A percentile compares a stretch with the other conserved stretches of the same genome.
phyloP scores from a whole-genome alignment of 2,329 filamentous ascomycete genomes.

The Phaeophleospora eucalypticola region DNA sequence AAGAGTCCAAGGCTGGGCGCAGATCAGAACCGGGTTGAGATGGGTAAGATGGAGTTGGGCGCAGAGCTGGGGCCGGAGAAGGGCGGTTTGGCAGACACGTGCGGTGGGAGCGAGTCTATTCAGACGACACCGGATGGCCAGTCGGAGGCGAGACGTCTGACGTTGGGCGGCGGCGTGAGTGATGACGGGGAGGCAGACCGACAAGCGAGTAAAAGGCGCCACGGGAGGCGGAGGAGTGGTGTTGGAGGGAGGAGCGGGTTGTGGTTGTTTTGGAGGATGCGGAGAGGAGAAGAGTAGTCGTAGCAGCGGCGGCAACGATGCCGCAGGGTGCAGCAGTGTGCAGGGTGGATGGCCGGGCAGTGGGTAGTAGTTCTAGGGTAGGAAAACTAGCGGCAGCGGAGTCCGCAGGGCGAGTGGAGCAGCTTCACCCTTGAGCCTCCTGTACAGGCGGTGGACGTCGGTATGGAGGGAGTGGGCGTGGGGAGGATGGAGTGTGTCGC shows the following conservation, averaged over 20 bases:
- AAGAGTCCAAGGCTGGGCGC: neutral
- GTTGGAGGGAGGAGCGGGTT: neutral
- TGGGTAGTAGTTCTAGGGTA: too few relatives aligned
- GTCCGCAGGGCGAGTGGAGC: too few relatives aligned
- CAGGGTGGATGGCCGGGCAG: too few relatives aligned
- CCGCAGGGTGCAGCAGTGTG: too few relatives aligned
- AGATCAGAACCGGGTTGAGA: neutral
- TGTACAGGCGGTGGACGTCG: too few relatives aligned
- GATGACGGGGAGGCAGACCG: neutral
- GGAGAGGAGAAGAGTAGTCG: neutral
- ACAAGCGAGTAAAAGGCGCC: neutral
- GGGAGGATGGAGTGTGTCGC: too few relatives aligned
- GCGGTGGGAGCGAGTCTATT: neutral
- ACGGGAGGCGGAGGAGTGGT: too few relatives aligned
- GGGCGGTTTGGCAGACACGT: neutral
- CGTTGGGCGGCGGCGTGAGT: neutral
- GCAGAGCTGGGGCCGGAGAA: neutral
- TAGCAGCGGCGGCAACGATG: too few relatives aligned
- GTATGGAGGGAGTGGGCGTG: too few relatives aligned
- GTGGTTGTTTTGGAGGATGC: neutral
- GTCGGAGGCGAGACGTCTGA: neutral
- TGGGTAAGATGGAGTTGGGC: neutral
- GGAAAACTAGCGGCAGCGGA: too few relatives aligned
- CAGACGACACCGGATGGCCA: neutral
- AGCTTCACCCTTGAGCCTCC: too few relatives aligned